phyloP scores from a whole-genome alignment of 2,329 filamentous ascomycete genomes.

The Gaeumannomyces sp. region DNA sequence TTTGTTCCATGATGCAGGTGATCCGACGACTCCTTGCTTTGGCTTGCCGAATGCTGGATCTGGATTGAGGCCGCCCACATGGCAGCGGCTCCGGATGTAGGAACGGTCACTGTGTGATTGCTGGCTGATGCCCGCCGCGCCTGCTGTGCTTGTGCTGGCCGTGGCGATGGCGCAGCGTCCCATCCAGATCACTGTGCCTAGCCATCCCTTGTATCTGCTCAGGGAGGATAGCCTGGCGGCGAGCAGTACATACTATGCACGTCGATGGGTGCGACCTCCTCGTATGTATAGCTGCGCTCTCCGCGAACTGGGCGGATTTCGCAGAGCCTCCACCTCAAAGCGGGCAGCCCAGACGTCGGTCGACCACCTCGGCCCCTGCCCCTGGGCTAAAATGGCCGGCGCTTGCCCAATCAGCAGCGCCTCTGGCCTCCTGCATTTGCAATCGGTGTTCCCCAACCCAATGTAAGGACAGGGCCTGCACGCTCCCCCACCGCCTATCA shows the following conservation, averaged over 20 bases:
- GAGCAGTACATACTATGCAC: too few species aligned
- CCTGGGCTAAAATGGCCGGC: background rate
- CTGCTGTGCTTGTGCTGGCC: too few species aligned
- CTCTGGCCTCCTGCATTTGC: background rate
- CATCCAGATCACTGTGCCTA: too few species aligned
- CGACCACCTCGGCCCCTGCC: background rate
- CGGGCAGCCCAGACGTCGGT: too few species aligned
- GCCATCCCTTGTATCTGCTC: too few species aligned
- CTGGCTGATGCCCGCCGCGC: too few species aligned
- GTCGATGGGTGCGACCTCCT: too few species aligned
- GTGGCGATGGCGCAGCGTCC: too few species aligned
- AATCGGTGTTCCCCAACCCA: background rate
- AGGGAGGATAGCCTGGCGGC: too few species aligned
- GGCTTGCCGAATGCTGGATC: background rate
- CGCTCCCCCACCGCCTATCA: constrained; percentile 9
- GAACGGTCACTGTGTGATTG: too few species aligned
- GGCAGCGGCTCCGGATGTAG: too few species aligned
- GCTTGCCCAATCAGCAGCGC: background rate
- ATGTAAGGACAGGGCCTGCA: background rate
- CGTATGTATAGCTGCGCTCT: too few species aligned
- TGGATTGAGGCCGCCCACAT: background rate
- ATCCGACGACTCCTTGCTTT: constrained; percentile 27
- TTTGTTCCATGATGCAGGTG: constrained; percentile 31
- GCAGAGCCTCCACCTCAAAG: background rate
- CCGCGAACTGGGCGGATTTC: background rate